Percentiles rank a stretch among this genome's conserved stretches.
phyloP scores from a whole-genome alignment of 2,329 filamentous ascomycete species.

The Pseudogymnoascus sp. region DNA sequence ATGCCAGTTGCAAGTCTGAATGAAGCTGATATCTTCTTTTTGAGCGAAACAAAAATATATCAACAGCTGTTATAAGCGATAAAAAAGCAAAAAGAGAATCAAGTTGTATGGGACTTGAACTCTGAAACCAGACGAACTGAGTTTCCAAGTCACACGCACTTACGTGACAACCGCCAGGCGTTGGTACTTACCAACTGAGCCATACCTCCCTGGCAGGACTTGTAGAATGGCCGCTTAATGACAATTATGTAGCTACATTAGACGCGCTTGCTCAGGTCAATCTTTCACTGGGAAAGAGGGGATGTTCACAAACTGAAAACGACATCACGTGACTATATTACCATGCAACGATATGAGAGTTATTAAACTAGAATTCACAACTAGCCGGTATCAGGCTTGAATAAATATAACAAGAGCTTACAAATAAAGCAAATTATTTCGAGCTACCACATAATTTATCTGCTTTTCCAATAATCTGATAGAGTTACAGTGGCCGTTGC shows the following conservation, averaged over 20 bases:
- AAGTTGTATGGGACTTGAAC: not conserved
- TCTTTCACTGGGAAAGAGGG: not conserved
- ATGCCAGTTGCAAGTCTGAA: not conserved
- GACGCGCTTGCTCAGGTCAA: not conserved
- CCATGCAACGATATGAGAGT: not conserved
- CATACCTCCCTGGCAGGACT: constrained; percentile 7
- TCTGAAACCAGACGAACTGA: constrained; percentile 6
- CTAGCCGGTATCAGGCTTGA: not conserved
- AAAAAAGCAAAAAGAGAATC: constrained; percentile 5
- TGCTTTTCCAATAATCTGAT: not conserved
- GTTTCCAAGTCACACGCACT: constrained; percentile 8
- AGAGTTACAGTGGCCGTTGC: not conserved
- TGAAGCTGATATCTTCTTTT: not conserved
- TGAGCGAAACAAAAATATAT: not conserved
- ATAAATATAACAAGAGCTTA: not conserved
- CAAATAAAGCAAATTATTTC: not conserved
- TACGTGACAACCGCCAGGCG: not conserved
- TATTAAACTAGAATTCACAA: not conserved
- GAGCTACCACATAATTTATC: not conserved
- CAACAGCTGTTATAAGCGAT: not conserved
- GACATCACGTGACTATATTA: not conserved
- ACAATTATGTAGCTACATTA: not conserved
- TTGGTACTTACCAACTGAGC: constrained; percentile 5
- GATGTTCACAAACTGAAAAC: not conserved
- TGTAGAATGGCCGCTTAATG: not conserved